Evolutionary conservation across 805 yeast genomes (phyloP).

Genomic region (Candida awuae): DNA sequence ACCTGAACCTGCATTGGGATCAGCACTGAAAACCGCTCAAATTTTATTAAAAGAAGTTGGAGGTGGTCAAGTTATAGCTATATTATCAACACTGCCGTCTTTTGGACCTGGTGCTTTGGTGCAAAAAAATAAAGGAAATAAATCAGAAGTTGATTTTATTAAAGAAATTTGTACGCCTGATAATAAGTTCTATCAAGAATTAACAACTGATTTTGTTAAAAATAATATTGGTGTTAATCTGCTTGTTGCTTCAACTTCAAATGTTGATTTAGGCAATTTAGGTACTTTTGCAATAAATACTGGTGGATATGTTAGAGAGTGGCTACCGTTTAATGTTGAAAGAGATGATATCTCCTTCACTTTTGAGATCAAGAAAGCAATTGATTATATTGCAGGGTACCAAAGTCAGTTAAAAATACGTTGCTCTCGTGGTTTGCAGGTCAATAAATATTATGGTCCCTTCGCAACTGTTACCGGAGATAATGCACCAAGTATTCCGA

Average conservation of each 20-base stretch:
- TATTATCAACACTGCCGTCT: constrained; percentile 64
- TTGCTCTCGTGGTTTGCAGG: constrained; percentile 81
- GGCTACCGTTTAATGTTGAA: constrained; percentile 57
- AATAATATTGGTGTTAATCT: constrained; percentile 69
- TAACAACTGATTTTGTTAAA: constrained; percentile 49
- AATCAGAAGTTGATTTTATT: constrained; percentile 33
- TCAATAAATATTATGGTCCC: constrained; percentile 64
- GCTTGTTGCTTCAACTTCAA: constrained; percentile 54
- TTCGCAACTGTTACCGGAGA: constrained; percentile 33
- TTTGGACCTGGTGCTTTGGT: constrained; percentile 70
- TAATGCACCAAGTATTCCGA: constrained; percentile 20
- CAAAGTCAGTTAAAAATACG: constrained; percentile 81
- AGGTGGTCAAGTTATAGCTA: constrained; percentile 75
- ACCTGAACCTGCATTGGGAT: constrained; percentile 68
- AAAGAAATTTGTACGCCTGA: constrained; percentile 50
- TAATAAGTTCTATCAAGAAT: constrained; percentile 50
- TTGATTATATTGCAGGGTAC: constrained; percentile 52
- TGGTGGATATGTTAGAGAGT: constrained; percentile 62
- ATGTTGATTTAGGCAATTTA: constrained; percentile 66
- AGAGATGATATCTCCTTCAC: constrained; percentile 61
- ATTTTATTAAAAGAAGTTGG: constrained; percentile 55
- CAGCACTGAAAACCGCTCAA: constrained; percentile 65
- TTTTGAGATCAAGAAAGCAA: constrained; percentile 48
- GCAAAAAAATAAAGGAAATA: constrained; percentile 31
- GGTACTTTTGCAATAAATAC: constrained; percentile 56